These are phyloP conservation scores for Quercus rubra DNA, from an alignment of 306 rosid genomes.

Conservation along the genomic window DNA sequence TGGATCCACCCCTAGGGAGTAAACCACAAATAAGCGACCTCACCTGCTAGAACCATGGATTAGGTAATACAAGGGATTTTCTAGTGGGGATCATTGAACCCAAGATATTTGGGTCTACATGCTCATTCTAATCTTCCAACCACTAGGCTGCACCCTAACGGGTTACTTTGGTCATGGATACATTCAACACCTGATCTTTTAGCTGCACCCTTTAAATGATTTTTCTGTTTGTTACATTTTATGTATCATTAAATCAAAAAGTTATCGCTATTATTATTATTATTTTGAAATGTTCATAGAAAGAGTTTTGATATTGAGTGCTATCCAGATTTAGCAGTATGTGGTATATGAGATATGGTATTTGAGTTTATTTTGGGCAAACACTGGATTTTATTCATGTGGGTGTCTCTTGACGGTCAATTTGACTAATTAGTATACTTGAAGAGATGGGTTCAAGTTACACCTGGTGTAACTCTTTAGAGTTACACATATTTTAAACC, in stretches of 20 bases:
- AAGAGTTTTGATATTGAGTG: background rate
- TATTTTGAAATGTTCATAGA: background rate
- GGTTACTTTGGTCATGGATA: background rate
- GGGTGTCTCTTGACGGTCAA: background rate
- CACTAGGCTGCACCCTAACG: background rate
- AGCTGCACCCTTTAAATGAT: background rate
- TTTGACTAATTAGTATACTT: conserved; percentile 4
- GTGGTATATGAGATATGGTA: background rate
- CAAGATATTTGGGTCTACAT: no score
- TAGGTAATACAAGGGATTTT: no score
- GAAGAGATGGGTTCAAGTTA: no score
- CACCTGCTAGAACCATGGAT: no score
- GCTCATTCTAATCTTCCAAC: no score
- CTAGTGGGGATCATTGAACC: no score
- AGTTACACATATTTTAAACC: no score
- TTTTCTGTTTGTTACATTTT: background rate
- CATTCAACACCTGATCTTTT: background rate
- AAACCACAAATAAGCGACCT: no score
- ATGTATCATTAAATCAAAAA: no score
- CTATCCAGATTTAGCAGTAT: background rate
- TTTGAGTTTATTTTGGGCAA: background rate
- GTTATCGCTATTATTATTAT: background rate
- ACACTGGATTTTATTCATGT: background rate
- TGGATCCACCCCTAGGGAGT: no score
- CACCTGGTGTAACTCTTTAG: no score